A percentile compares a stretch with the other conserved stretches of the same genome.
Evolutionary conservation across 2,329 filamentous ascomycete genomes (phyloP).

Genomic region (Penicillium sp.): DNA sequence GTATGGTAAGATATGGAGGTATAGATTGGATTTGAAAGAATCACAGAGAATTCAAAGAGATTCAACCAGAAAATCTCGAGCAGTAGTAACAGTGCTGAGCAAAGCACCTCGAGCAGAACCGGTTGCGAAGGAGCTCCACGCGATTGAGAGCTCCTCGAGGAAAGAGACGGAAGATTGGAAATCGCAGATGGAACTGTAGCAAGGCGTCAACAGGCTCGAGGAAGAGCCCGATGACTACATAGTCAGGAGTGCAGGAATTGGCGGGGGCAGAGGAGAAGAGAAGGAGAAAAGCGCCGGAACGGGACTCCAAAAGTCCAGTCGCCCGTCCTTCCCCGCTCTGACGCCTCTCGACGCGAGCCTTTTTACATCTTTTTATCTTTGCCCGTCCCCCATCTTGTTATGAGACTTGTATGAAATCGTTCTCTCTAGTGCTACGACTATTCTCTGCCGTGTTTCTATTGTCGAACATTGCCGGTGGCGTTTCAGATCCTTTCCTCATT

Average conservation of each 20-base stretch:
- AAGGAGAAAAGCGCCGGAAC: conserved; percentile 32
- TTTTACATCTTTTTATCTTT: conserved; percentile 3
- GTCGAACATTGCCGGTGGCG: not conserved
- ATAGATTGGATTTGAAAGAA: not conserved
- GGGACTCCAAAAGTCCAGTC: conserved; percentile 33
- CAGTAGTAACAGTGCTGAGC: conserved; percentile 8
- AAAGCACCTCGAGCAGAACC: conserved; percentile 15
- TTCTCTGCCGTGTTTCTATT: not conserved
- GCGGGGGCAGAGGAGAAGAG: conserved; percentile 31
- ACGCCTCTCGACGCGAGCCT: conserved; percentile 21
- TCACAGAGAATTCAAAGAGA: not conserved
- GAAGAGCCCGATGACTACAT: conserved; percentile 40
- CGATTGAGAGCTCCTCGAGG: conserved; percentile 23
- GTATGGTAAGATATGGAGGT: not conserved
- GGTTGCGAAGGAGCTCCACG: conserved; percentile 26
- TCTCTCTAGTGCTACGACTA: not conserved
- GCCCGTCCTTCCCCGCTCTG: conserved; percentile 34
- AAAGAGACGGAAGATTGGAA: conserved; percentile 29
- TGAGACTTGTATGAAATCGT: not conserved
- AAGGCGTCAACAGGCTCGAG: conserved; percentile 32
- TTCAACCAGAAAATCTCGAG: conserved; percentile 1
- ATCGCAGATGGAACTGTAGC: conserved; percentile 24
- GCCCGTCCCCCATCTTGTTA: not conserved
- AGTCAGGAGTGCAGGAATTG: conserved; percentile 37
- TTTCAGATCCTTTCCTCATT: not conserved